These are phyloP conservation scores for Penicillium sp. DNA, from an alignment of 2,329 filamentous ascomycete species.

Conservation along the genomic window DNA sequence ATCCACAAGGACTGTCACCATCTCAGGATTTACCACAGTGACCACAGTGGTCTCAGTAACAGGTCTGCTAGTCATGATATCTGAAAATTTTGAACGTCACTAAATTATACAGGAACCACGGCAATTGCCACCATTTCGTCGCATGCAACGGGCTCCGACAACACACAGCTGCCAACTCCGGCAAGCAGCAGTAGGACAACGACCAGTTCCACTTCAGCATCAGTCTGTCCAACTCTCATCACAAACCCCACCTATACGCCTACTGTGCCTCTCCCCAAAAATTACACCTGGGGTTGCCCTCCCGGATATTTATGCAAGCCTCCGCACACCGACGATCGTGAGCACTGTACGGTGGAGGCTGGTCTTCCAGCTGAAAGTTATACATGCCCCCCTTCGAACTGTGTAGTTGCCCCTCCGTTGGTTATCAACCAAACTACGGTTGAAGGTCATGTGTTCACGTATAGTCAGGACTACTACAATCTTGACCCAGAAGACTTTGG, in stretches of 20 bases:
- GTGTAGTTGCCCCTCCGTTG: constrained; percentile 29
- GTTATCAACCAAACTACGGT: constrained; percentile 13
- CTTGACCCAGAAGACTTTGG: constrained; percentile 59
- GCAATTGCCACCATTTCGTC: background rate
- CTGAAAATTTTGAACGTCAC: too few relatives aligned
- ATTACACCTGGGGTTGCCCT: constrained; percentile 40
- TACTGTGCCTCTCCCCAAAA: constrained; percentile 18
- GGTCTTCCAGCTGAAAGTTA: constrained; percentile 37
- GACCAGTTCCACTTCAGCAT: constrained; percentile 5
- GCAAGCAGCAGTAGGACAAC: background rate
- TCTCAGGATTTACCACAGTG: background rate
- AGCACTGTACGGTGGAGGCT: constrained; percentile 36
- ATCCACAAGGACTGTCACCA: background rate
- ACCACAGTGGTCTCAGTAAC: background rate
- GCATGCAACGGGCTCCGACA: background rate
- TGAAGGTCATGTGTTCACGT: constrained; percentile 45
- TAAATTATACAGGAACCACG: background rate
- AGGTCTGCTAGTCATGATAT: background rate
- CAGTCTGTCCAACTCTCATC: constrained; percentile 24
- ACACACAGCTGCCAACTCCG: background rate
- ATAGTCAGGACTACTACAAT: constrained; percentile 56
- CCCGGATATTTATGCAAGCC: constrained; percentile 41
- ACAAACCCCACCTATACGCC: constrained; percentile 28
- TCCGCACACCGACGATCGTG: constrained; percentile 23
- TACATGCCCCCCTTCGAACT: constrained; percentile 37